These are phyloP conservation scores for Acmispon strigosus DNA, from an alignment of 306 rosid genomes.

Conservation along the genomic window DNA sequence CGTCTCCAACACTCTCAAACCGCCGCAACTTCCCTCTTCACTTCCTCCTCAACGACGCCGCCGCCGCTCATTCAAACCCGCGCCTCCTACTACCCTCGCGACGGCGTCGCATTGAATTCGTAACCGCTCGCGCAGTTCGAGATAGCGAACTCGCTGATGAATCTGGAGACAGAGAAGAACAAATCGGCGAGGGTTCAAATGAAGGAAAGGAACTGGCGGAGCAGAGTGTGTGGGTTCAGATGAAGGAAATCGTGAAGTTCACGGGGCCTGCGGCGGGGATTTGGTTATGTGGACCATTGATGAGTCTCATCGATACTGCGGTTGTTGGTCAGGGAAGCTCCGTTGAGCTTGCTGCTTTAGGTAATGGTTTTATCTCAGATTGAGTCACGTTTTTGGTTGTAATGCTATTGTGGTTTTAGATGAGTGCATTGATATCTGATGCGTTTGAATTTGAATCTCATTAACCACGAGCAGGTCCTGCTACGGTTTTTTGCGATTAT, in stretches of 20 bases:
- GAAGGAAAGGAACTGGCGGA: slow-evolving; percentile 34
- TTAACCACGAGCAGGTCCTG: slow-evolving; percentile 58
- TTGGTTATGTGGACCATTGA: slow-evolving; percentile 81
- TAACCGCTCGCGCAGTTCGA: slow-evolving; percentile 13
- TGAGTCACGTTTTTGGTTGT: neutral
- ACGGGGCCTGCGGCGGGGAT: slow-evolving; percentile 77
- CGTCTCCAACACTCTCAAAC: neutral
- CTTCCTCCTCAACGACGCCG: neutral
- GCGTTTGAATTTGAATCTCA: neutral
- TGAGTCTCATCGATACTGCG: slow-evolving; percentile 89
- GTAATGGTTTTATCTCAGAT: neutral
- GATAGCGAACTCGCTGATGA: neutral
- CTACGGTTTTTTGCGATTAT: slow-evolving; percentile 77
- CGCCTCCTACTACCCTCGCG: neutral
- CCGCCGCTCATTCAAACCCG: neutral
- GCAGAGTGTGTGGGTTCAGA: slow-evolving; percentile 53
- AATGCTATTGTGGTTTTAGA: too few species aligned
- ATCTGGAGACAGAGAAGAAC: neutral
- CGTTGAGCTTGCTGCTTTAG: slow-evolving; percentile 89
- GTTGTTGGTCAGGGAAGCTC: slow-evolving; percentile 91
- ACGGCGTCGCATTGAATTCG: neutral
- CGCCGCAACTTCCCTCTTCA: neutral
- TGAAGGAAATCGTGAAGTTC: slow-evolving; percentile 60
- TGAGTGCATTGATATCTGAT: neutral
- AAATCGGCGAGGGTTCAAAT: neutral